Evolutionary conservation across 2,329 filamentous ascomycete species (phyloP), one percentile per base, ranked within the genome.

Genomic region (Colletotrichum siamense): DNA sequence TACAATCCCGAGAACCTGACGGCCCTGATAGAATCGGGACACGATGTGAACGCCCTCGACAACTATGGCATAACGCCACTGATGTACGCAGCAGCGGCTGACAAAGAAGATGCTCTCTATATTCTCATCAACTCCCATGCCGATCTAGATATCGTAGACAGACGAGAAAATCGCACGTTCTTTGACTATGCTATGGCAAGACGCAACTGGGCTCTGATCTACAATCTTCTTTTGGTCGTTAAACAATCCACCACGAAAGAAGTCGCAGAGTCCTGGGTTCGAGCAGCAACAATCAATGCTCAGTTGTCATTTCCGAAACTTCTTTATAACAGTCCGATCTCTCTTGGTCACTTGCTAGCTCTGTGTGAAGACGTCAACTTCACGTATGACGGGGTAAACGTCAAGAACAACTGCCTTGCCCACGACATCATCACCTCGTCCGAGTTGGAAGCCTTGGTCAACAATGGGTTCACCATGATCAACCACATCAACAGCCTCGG

Each of bases 261-360:
- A 6, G 36, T 30, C 2, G 72, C 49, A 8, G 28, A 52, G n/a
- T 24, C 2, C 0, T 71, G 61, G 49, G 49, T 34, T 1, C 18
- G 15, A 18, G 7, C 9, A 26, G 68, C 68, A 9, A 66, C 13
- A 6, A 4, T n/a, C n/a, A n/a, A n/a, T n/a, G n/a, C n/a, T n/a
- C n/a, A n/a, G n/a, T n/a, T n/a, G n/a, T n/a, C n/a, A n/a, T n/a
- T n/a, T n/a, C n/a, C n/a, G n/a, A n/a, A n/a, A n/a, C n/a, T n/a
- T n/a, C n/a, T n/a, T n/a, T 16, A 8, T 6, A 2, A 16, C 2
- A 8, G 28, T 2, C 28, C 16, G 0, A 5, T 63, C 9, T 52
- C 28, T 18, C 13, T 75, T 6, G 6, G 28, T 0, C 44, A 75
- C 44, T 36, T 75, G 0, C 26, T 75, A 2, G 62, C 28, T 2